Conservation (phyloP, 768 basidiomycete genomes). For the Trametes sanguinea region DNA sequence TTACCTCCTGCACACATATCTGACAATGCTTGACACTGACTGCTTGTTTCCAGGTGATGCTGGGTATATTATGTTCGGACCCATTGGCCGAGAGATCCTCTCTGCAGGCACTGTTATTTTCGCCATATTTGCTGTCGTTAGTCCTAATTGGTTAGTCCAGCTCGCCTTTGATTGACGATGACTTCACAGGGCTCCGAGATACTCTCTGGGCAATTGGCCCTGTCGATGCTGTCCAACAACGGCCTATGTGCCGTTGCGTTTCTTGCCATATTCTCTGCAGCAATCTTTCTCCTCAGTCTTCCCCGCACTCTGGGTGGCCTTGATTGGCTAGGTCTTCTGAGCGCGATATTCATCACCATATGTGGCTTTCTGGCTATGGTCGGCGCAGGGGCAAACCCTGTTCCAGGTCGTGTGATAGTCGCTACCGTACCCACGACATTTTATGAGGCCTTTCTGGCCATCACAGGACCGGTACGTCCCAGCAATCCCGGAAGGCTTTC, state of each 20-base stretch:
- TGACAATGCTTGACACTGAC: neutral
- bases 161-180: neutral
- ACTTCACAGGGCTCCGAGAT: conserved; percentile 46
- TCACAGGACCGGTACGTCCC: conserved; percentile 52
- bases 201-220: conserved; percentile 54
- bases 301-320: conserved; percentile 50
- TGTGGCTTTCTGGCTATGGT: conserved; percentile 53
- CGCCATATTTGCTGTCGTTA: conserved; percentile 42
- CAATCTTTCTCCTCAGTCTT: conserved; percentile 44
- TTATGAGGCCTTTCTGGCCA: conserved; percentile 51
- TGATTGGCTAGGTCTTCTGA: conserved; percentile 49
- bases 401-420: conserved; percentile 41
- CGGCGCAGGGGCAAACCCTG: conserved; percentile 49
- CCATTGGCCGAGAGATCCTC: conserved; percentile 47
- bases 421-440: conserved; percentile 44
- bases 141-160: neutral
- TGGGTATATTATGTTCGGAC: conserved; percentile 51
- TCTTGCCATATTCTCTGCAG: conserved; percentile 47
- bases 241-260: conserved; percentile 49
- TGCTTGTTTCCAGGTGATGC: conserved; percentile 44
- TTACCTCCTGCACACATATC: neutral
- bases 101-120: conserved; percentile 51
- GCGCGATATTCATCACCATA: conserved; percentile 44
- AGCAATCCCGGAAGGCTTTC: neutral
- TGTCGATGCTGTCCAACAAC: conserved; percentile 49